A percentile compares a stretch with the other conserved stretches of the same genome.
These are phyloP conservation scores for Dendrobium chrysotoxum DNA, from an alignment of 106 monocot genomes.

Conservation along the genomic window DNA sequence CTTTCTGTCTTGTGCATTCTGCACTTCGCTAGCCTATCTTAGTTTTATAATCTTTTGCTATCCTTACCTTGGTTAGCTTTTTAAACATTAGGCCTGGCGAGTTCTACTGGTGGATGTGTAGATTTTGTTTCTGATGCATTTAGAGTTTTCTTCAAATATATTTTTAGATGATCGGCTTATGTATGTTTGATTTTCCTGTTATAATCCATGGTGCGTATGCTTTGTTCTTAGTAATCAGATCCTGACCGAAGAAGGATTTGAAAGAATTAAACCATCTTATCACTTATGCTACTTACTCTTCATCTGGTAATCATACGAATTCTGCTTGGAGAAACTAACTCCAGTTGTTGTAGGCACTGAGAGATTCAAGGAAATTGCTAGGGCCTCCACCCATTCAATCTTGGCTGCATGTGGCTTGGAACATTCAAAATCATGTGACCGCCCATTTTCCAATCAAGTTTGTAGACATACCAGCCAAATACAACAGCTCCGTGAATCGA, in stretches of 20 bases:
- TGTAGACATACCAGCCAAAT: constrained; percentile 34
- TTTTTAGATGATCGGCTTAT: neutral
- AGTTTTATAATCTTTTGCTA: neutral
- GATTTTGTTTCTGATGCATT: neutral
- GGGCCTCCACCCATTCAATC: constrained; percentile 63
- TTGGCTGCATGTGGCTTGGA: constrained; percentile 71
- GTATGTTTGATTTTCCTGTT: neutral
- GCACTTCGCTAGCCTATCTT: neutral
- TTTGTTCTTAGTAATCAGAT: too few relatives aligned
- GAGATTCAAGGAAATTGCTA: constrained; percentile 64
- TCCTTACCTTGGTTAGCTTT: neutral
- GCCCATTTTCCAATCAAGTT: constrained; percentile 12
- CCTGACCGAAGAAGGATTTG: too few relatives aligned
- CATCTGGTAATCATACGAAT: neutral
- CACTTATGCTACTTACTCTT: too few relatives aligned
- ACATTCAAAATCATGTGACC: constrained; percentile 38
- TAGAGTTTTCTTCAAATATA: neutral
- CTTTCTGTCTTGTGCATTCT: neutral
- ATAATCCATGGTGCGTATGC: too few relatives aligned
- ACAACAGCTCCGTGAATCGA: constrained; percentile 12
- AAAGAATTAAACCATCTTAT: too few relatives aligned
- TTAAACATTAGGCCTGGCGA: too few relatives aligned
- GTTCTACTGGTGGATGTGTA: neutral
- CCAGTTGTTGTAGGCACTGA: constrained; percentile 28
- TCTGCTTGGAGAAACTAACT: neutral